Evolutionary conservation across 2,329 filamentous ascomycete genomes (phyloP).

Genomic region (Trichoderma asperellum): DNA sequence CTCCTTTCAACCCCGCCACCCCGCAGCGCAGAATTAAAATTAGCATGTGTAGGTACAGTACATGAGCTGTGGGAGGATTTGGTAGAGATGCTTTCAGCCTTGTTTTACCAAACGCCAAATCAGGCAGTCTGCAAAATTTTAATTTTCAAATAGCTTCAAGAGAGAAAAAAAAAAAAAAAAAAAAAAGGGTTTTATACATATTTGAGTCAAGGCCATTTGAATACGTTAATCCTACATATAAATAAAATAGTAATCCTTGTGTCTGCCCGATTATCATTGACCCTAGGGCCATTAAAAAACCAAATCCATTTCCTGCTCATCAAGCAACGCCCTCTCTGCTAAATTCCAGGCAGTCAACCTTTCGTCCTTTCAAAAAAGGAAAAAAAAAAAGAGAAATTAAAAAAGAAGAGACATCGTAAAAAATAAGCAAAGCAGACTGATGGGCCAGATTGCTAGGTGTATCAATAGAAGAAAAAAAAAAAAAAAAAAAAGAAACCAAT

Average conservation of each 20-base stretch:
- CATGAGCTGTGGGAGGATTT: not conserved
- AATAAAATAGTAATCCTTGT: not conserved
- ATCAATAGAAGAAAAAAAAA: conserved; percentile 22
- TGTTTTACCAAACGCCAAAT: not conserved
- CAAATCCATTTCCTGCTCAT: conserved; percentile 9
- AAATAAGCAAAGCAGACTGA: not conserved
- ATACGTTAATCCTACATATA: conserved; percentile 20
- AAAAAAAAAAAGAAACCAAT: not conserved
- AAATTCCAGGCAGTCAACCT: not conserved
- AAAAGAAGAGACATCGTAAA: not conserved
- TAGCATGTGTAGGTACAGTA: not conserved
- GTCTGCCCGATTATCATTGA: conserved; percentile 8
- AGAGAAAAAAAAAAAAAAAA: not conserved
- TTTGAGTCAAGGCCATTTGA: conserved; percentile 7
- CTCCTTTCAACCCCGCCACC: conserved; percentile 19
- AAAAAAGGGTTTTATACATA: not conserved
- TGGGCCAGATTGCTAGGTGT: conserved; percentile 22
- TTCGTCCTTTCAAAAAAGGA: not conserved
- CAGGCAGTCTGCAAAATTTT: not conserved
- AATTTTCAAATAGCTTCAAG: not conserved
- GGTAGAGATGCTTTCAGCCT: not conserved
- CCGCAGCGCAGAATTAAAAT: not conserved
- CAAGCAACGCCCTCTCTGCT: conserved; percentile 15
- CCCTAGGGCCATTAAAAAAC: conserved; percentile 11
- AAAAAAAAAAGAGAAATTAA: not conserved